Base-by-base conservation (phyloP, 192 early-diverging fungal genomes). In the Geranomyces michiganensis region DNA sequence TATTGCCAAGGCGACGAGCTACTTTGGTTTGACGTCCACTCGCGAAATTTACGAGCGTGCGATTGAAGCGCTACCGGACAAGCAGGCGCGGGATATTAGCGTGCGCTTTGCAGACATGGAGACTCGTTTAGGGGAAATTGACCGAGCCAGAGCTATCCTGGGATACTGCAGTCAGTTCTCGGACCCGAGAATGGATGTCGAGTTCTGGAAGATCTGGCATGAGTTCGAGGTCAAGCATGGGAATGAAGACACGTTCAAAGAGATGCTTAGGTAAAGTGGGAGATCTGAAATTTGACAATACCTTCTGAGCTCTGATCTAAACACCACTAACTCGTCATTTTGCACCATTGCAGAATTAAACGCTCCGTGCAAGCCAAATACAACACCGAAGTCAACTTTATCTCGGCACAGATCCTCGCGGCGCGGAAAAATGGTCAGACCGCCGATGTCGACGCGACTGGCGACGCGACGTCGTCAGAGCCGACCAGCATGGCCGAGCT, bases 201-300 rank as follows among this genome's bases (percentile, higher is more conserved):
- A 84, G 29, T 92, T 92, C 67, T 97, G 97, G 97, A 81, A 90
- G 62, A 75, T 72, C 31, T 99, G 97, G 97, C 92, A 95, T 67
- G 92, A 94, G 62, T 99, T 98, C 76, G 97, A 99, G 85, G 94
- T 97, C 15, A 88, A 91, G 67, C 92, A 96, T 70, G 97, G 97
- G 33, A 97, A 95, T 75, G 96, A 99, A 75, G 95, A 98, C 53
- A 95, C 96, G 3, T 98, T 96, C 82, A 96, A 94, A 81, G 96
- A 98, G 70, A 97, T 97, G 95, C 85, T 99, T 51, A 82, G 95
- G 66, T 85, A 74, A 30, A n/a, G 30, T 59, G n/a, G n/a, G n/a
- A n/a, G n/a, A n/a, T n/a, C 19, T 73, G 22, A 5, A 10, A 21
- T 69, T n/a, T 58, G 14, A 10, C 12, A n/a, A 10, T 58, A 24